Evolutionary conservation across 192 early-diverging fungal species (phyloP).

Genomic region (Powellomyces hirtus): DNA sequence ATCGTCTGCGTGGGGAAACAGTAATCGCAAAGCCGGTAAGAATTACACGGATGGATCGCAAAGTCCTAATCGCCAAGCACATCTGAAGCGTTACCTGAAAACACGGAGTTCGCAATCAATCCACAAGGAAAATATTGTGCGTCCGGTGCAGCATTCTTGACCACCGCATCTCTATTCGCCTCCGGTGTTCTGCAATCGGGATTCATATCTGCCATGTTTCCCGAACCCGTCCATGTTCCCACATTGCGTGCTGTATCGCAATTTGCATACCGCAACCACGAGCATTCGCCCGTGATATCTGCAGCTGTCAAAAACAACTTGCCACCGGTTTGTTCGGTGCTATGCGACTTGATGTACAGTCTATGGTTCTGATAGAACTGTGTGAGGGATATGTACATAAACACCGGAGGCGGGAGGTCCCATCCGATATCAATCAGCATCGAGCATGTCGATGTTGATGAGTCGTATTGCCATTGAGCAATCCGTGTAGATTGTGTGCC

Average conservation of each 20-base stretch:
- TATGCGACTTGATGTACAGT: slow-evolving; percentile 88
- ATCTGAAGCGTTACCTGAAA: slow-evolving; percentile 88
- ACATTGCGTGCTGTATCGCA: slow-evolving; percentile 4
- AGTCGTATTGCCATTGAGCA: slow-evolving; percentile 49
- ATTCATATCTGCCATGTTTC: slow-evolving; percentile 22
- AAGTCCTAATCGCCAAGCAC: slow-evolving; percentile 1
- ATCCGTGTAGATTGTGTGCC: slow-evolving; percentile 28
- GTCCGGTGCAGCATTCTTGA: neutral
- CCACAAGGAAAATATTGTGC: slow-evolving; percentile 90
- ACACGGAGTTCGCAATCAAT: slow-evolving; percentile 96
- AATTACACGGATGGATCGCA: neutral
- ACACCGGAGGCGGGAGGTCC: slow-evolving; percentile 74
- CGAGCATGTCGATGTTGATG: slow-evolving; percentile 56
- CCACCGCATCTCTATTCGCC: slow-evolving; percentile 11
- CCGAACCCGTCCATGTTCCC: slow-evolving; percentile 6
- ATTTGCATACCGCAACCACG: slow-evolving; percentile 26
- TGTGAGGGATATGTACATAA: slow-evolving; percentile 91
- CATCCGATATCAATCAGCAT: slow-evolving; percentile 67
- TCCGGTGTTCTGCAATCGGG: slow-evolving; percentile 20
- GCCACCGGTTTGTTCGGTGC: slow-evolving; percentile 79
- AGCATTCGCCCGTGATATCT: slow-evolving; percentile 19
- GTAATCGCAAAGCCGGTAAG: neutral
- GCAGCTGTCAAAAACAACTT: slow-evolving; percentile 19
- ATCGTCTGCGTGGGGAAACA: neutral
- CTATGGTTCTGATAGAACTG: slow-evolving; percentile 99